Evolutionary conservation across 1,139 yeast genomes (phyloP), one percentile per base, ranked within the genome.

Genomic region (Eremothecium sinecaudum): DNA sequence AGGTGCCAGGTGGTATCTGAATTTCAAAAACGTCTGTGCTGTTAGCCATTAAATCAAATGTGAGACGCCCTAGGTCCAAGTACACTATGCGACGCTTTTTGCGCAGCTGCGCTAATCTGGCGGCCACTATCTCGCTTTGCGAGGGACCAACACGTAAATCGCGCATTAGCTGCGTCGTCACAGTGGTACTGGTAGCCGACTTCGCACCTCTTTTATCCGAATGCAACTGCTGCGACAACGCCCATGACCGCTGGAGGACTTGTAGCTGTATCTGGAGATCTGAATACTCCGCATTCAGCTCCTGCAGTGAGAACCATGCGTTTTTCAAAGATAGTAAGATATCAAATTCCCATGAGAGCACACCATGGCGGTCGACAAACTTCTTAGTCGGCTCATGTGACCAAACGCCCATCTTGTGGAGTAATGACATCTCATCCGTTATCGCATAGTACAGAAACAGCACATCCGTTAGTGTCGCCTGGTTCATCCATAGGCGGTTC

Each of bases 291-390:
- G 63, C 67, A 14, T 58, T 54, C 10, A 73, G 56, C 5, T 50
- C 51, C 27, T 59, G 55, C 36, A 73, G 56, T 33, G 63, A 61
- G 13, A 51, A 53, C 48, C 66, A 63, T 14, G 70, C 67, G 37
- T 66, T 67, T 47, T 69, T 70, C 35, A 78, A 53, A 2, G 73
- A 75, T 3, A 74, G 51, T 28, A 76, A 43, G 12, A 79, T 74
- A 47, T 75, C 79, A 32, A 65, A 66, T 53, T 74, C 74, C 84
- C 86, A 78, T 0, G 79, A 73, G 33, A 69, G 60, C 2, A 73
- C 62, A 53, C 74, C 82, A 50, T 77, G 79, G 48, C 66, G 63
- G 6, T 58, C 53, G 16, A 66, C 69, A 43, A 65, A 46, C 20
- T 45, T 42, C 42, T 63, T 60, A 29, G 69, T 45, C 11, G 53